Conservation (phyloP, 169 alveolate genomes). For the Plasmodium knowlesi region DNA sequence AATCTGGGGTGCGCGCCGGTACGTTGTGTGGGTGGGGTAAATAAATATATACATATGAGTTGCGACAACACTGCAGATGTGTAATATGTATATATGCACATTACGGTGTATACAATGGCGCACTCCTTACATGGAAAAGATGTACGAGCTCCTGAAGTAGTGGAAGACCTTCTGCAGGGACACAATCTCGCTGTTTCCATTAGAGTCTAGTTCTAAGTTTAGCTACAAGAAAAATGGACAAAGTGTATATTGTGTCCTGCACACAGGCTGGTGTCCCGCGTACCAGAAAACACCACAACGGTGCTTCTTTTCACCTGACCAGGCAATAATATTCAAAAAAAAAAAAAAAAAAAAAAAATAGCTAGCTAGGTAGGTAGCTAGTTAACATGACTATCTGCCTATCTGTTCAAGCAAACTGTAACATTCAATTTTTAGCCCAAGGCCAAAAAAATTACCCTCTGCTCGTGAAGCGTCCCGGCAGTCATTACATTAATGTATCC, state of each 20-base stretch:
- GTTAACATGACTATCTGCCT: background rate
- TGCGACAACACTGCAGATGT: background rate
- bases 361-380: background rate
- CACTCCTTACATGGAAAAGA: conserved; percentile 41
- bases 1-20: conserved; percentile 4
- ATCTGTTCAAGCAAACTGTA: background rate
- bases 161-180: conserved; percentile 48
- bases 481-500: conserved; percentile 39
- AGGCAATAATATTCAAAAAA: background rate
- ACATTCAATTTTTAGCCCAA: background rate
- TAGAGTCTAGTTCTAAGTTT: conserved; percentile 25
- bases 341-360: background rate
- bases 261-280: background rate
- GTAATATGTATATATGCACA: background rate
- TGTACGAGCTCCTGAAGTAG: conserved; percentile 47
- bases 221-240: conserved; percentile 1
- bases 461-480: conserved; percentile 21
- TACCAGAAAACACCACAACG: background rate
- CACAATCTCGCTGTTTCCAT: conserved; percentile 56
- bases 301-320: background rate
- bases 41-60: background rate
- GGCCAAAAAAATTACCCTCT: conserved; percentile 18
- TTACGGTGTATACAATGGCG: background rate
- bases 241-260: background rate
- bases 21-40: background rate